Evolutionary conservation across 768 basidiomycete genomes (phyloP), one percentile per base, ranked within the genome.

Genomic region (Amanita exitialis): DNA sequence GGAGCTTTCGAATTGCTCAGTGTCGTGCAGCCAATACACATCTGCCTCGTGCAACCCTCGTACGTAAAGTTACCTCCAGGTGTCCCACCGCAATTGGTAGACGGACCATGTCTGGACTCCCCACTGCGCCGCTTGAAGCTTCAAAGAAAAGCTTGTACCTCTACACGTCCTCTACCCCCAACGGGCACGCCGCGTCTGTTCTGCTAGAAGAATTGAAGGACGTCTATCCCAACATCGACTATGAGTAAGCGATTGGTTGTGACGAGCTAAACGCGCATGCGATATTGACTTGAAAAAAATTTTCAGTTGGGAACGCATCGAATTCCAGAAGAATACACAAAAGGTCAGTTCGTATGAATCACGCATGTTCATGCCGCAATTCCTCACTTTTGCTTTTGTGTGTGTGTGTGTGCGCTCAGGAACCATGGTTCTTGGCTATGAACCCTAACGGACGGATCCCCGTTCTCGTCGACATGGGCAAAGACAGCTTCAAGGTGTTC

Each of bases 401-500:
- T n/a, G n/a, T n/a, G n/a, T n/a, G n/a, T n/a, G n/a, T 39, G 10
- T 39, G n/a, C 12, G 16, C 6, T 3, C 44, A 75, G 69, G 72
- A 86, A 61, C 75, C 75, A 0, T 90, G 84, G 84, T 92, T 83
- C 67, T 73, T 91, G 54, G 72, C 78, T 37, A 59, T 83, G 56
- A 87, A 86, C 62, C 85, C 83, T 6, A 87, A 84, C 54, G 82
- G 83, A 32, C 64, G 85, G 44, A 88, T 90, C 49, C 86, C 87
- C 4, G 73, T 75, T 23, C 65, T 90, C 32, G 69, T 80, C 32
- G 84, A 90, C 61, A 75, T 72, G 49, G 66, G 71, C 20, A 76
- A 79, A 54, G 70, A 78, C 56, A 67, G 82, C 57, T 89, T 89
- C 59, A 57, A 57, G 5, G 77, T 89, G 35, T 90, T 90, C 57